A percentile compares a stretch with the other conserved stretches of the same genome.
phyloP scores from a whole-genome alignment of 208 protist genomes.

The Naegleria gruberi region DNA sequence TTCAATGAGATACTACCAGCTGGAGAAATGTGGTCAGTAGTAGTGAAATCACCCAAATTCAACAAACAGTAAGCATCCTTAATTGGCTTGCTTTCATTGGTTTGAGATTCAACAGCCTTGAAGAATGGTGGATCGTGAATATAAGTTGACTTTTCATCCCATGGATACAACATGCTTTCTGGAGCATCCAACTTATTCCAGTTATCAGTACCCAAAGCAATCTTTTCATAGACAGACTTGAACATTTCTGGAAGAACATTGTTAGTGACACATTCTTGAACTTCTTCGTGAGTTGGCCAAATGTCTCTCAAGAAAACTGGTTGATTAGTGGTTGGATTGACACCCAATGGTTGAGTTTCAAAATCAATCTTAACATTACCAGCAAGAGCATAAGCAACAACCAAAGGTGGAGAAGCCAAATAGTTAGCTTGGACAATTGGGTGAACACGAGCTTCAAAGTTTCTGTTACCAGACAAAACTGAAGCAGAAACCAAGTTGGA shows the following conservation, averaged over 20 bases:
- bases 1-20: slow-evolving; percentile 86
- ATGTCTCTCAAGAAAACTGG: slow-evolving; percentile 88
- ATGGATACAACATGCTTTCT: slow-evolving; percentile 75
- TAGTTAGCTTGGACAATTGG: slow-evolving; percentile 84
- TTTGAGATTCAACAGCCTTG: slow-evolving; percentile 60
- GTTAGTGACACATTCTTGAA: slow-evolving; percentile 60
- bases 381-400: slow-evolving; percentile 87
- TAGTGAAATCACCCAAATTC: slow-evolving; percentile 87
- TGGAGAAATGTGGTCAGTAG: slow-evolving; percentile 91
- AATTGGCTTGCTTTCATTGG: slow-evolving; percentile 39
- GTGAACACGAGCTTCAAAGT: slow-evolving; percentile 91
- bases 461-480: slow-evolving; percentile 90
- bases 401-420: slow-evolving; percentile 85
- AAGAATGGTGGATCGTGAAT: slow-evolving; percentile 92
- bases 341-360: slow-evolving; percentile 38
- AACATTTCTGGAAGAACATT: slow-evolving; percentile 77
- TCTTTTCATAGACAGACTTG: slow-evolving; percentile 72
- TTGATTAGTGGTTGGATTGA: slow-evolving; percentile 67
- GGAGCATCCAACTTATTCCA: slow-evolving; percentile 81
- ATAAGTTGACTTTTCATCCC: slow-evolving; percentile 85
- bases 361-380: slow-evolving; percentile 88
- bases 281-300: slow-evolving; percentile 82
- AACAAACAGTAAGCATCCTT: slow-evolving; percentile 69
- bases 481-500: slow-evolving; percentile 81
- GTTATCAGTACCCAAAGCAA: slow-evolving; percentile 69